Evolutionary conservation across 164 flowering plant species (phyloP).

Genomic region (Tinospora cordifolia): DNA sequence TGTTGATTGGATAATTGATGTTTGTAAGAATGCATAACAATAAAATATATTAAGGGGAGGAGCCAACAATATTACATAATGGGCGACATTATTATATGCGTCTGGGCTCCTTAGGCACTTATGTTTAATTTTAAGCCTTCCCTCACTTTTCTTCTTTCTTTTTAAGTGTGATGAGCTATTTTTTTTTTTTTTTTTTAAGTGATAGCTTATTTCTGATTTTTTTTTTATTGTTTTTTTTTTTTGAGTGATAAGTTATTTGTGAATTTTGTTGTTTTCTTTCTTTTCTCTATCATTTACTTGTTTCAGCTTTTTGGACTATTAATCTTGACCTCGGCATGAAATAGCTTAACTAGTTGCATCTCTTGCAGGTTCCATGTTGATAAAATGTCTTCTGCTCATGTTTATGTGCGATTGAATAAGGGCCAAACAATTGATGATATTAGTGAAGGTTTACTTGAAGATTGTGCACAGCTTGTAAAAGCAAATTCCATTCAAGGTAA

Average conservation of each 20-base stretch:
- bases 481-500: constrained; percentile 98
- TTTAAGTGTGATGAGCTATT: not conserved
- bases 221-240: not conserved
- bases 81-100: not conserved
- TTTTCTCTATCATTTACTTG: not conserved
- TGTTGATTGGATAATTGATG: no score
- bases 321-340: not conserved
- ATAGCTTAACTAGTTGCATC: constrained; percentile 1
- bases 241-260: not conserved
- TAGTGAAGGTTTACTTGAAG: constrained; percentile 87
- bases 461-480: constrained; percentile 96
- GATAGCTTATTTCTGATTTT: not conserved
- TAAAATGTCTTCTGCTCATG: constrained; percentile 99
- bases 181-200: not conserved
- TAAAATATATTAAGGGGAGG: not conserved
- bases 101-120: not conserved
- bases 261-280: not conserved
- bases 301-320: not conserved
- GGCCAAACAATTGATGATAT: constrained; percentile 88
- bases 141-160: not conserved
- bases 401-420: constrained; percentile 77
- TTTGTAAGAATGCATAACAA: not conserved
- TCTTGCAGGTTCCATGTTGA: constrained; percentile 93
- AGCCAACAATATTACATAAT: not conserved
- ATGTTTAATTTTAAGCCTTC: not conserved